phyloP scores from a whole-genome alignment of 2,329 filamentous ascomycete species.

The Hymenoscyphus linearis region DNA sequence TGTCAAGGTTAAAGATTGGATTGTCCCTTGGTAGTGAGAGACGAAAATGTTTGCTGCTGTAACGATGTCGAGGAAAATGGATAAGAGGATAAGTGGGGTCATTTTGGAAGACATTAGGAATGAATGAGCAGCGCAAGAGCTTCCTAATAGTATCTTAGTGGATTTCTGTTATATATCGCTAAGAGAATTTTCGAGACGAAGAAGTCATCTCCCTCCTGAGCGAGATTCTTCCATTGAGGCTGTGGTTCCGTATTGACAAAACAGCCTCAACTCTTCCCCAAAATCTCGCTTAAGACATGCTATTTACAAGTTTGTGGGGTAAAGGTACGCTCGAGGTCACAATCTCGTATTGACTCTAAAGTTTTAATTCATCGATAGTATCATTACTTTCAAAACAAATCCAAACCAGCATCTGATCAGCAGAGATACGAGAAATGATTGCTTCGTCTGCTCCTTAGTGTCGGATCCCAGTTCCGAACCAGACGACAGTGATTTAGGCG shows the following conservation, averaged over 20 bases:
- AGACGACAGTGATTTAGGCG: slow-evolving; percentile 6
- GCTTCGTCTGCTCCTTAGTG: not conserved
- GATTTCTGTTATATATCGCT: not conserved
- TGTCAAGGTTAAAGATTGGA: slow-evolving; percentile 37
- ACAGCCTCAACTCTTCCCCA: slow-evolving; percentile 11
- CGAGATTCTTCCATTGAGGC: slow-evolving; percentile 6
- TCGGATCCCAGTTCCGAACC: not conserved
- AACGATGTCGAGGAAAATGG: slow-evolving; percentile 9
- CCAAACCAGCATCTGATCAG: not conserved
- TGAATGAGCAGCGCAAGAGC: not conserved
- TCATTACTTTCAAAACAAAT: not conserved
- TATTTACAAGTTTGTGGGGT: not conserved
- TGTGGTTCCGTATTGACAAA: not conserved
- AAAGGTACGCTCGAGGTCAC: not conserved
- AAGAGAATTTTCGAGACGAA: not conserved
- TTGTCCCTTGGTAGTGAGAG: slow-evolving; percentile 39
- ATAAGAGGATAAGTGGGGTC: slow-evolving; percentile 2
- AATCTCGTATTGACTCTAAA: not conserved
- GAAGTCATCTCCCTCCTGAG: not conserved
- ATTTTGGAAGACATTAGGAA: slow-evolving; percentile 6
- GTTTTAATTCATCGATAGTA: slow-evolving; percentile 1
- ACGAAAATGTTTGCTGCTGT: slow-evolving; percentile 19
- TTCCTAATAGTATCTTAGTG: not conserved
- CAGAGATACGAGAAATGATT: not conserved
- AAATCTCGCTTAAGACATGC: not conserved